Percentiles rank a stretch among this genome's conserved stretches.
These are phyloP conservation scores for Thermothelomyces thermophilus DNA, from an alignment of 2,329 filamentous ascomycete genomes.

Conservation along the genomic window DNA sequence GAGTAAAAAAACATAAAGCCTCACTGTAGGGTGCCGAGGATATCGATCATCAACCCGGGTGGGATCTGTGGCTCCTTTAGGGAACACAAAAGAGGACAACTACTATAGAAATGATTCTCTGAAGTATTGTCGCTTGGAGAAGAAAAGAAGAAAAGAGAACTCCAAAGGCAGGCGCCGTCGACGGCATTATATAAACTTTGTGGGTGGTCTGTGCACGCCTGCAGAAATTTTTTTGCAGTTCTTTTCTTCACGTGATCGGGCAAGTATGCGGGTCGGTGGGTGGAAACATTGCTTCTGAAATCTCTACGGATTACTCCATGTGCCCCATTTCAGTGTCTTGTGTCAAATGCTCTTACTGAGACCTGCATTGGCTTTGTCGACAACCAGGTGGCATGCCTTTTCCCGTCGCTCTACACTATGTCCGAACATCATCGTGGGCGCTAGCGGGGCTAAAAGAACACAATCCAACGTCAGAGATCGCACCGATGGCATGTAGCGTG, in stretches of 20 bases:
- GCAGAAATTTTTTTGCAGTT: slow-evolving; percentile 16
- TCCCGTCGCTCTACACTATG: too few species aligned
- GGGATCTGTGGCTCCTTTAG: slow-evolving; percentile 87
- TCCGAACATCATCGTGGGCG: too few species aligned
- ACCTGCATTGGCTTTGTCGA: too few species aligned
- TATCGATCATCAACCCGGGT: slow-evolving; percentile 92
- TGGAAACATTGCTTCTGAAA: too few species aligned
- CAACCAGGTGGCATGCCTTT: too few species aligned
- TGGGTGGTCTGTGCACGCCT: slow-evolving; percentile 24
- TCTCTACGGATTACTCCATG: too few species aligned
- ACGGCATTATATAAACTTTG: slow-evolving; percentile 47
- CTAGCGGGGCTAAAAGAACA: too few species aligned
- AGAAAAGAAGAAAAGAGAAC: slow-evolving; percentile 43
- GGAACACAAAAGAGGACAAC: slow-evolving; percentile 87
- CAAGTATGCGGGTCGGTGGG: too few species aligned
- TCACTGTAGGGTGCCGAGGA: slow-evolving; percentile 86
- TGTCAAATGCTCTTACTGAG: too few species aligned
- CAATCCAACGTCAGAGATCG: too few species aligned
- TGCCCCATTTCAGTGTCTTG: too few species aligned
- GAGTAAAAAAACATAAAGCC: slow-evolving; percentile 52
- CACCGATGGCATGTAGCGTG: too few species aligned
- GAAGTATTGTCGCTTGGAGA: slow-evolving; percentile 57
- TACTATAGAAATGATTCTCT: slow-evolving; percentile 99
- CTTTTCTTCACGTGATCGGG: neutral
- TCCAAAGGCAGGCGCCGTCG: slow-evolving; percentile 27